Evolutionary conservation across 257 asterid genomes (phyloP).

Genomic region (Penstemon davidsonii): DNA sequence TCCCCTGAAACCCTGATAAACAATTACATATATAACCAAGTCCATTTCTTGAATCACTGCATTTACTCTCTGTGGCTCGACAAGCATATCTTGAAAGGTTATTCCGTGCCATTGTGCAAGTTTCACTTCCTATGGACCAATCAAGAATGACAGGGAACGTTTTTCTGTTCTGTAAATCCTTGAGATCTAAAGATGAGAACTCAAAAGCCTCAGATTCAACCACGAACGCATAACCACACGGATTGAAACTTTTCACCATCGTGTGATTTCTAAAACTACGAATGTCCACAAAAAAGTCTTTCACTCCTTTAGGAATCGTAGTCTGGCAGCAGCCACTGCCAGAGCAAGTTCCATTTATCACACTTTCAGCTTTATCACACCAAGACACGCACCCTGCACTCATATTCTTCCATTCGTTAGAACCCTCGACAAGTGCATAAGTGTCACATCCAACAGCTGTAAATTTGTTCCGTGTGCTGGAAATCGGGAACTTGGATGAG

Average conservation of each 20-base stretch:
- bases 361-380: background rate
- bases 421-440: conserved; percentile 22
- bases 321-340: conserved; percentile 45
- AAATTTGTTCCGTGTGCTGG: conserved; percentile 33
- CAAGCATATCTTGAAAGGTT: conserved; percentile 33
- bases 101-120: conserved; percentile 26
- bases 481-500: conserved; percentile 7
- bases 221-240: conserved; percentile 43
- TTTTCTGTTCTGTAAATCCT: background rate
- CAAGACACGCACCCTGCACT: conserved; percentile 6
- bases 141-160: conserved; percentile 36
- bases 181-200: conserved; percentile 32
- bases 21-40: conserved; percentile 34
- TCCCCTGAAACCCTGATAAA: conserved; percentile 35
- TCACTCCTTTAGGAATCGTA: conserved; percentile 29
- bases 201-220: conserved; percentile 24
- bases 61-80: conserved; percentile 24
- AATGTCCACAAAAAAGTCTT: conserved; percentile 6
- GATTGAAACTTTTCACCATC: conserved; percentile 15
- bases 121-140: conserved; percentile 32
- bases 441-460: conserved; percentile 36
- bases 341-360: conserved; percentile 25
- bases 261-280: conserved; percentile 26
- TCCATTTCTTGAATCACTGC: conserved; percentile 28
- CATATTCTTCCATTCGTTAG: background rate